Base-by-base conservation (phyloP, 352 stramenopile species). In the Phytopythium helicoides region DNA sequence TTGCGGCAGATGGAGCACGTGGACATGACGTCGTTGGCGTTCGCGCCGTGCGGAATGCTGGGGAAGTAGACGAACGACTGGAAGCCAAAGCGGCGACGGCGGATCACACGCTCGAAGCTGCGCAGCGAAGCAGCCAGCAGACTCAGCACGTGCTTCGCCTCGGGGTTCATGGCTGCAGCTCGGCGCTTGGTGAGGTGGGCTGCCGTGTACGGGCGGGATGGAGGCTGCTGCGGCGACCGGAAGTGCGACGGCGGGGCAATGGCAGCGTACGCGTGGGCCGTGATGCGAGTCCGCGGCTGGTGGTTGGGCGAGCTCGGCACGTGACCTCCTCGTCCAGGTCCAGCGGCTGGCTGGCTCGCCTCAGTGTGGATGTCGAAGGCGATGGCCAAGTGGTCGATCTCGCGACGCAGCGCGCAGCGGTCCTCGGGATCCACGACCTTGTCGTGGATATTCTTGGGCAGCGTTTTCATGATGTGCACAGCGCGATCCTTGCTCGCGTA, bases 91-190 rank as follows among this genome's bases (percentile, higher is more conserved):
- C 80, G 77, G 22, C 80, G 74, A 0, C 80, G 80, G 0, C 77
- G 75, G 51, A 88, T 87, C 37, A 91, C 73, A 18, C 71, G 70
- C 56, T 91, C 80, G n/a, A 87, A 73, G 36, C 75, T 54, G 36
- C 65, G 67, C 37, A 91, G 47, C 35, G 73, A 86, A 10, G 69
- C 79, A 16, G 73, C 73, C 11, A 88, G 46, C 11, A 83, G 37
- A 9, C 77, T 60, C 52, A 91, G 69, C 34, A 90, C 76, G 47
- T 81, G 70, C 19, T 71, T 70, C 1, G 75, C 75, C 61, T 87
- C 80, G 0, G 77, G 66, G 49, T 86, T 91, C 54, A 87, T 69
- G n/a, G 75, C 63, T 3, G 58, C 51, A 0, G 76, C 63, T 9
- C 75, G 70, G 35, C 66, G 74, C 15, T 68, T 48, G 0, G 57